Evolutionary conservation across 2,329 filamentous ascomycete genomes (phyloP), one percentile per base, ranked within the genome.

Genomic region (Fusarium nurragi): DNA sequence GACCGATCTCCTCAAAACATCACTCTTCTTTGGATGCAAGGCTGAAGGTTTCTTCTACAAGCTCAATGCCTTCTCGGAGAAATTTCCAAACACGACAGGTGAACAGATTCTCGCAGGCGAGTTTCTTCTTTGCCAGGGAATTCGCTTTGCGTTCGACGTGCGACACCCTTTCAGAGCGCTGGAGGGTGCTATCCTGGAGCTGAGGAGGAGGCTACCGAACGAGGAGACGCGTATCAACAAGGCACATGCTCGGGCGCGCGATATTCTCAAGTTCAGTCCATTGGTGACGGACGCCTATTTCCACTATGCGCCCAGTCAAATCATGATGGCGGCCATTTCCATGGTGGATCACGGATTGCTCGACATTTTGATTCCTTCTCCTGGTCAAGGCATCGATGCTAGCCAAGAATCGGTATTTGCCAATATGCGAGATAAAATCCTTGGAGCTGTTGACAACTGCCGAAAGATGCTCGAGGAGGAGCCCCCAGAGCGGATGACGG

Each of bases 261-360:
- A 89, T 19, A 83, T 92, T 43, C 85, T 96, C 52, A 92, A 92
- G 73, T 90, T 88, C 52, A 91, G 92, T 55, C 91, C 93, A 0
- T 81, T 97, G 47, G 84, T 97, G 61, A 97, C 94, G 23, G 95
- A 99, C 72, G 93, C 88, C n/a, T 98, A 98, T 79, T 97, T 98
- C 78, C 90, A 97, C 77, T 98, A 92, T 79, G 94, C 94, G 0
- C 95, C 95, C 0, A 91, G 92, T 22, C 95, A 99, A 76, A 97
- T 98, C 75, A 94, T 94, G 88, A 84, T 98, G 59, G 90, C 92
- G 0, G 88, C 94, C 0, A 79, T 97, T 25, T 83, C 90, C 14
- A 84, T 96, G 48, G 91, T 89, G 0, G 94, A 98, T 74, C 78
- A 82, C 37, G 86, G 84, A 1, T 78, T 95, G 28, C 73, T 83